Evolutionary conservation across 352 stramenopile species (phyloP).

Genomic region (Pythium plurisporium): DNA sequence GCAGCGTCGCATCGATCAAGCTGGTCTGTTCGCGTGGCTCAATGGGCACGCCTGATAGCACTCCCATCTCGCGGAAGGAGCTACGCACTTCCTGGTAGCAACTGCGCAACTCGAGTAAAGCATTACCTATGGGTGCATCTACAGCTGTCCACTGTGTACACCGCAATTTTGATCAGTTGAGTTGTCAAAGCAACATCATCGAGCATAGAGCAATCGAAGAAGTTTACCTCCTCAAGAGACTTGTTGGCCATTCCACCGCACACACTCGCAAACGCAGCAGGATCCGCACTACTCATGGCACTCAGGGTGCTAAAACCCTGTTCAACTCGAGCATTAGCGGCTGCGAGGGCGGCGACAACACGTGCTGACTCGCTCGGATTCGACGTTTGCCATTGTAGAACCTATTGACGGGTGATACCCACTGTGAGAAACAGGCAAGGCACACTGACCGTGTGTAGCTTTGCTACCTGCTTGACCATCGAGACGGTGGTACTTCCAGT

Average conservation of each 20-base stretch:
- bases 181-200: neutral
- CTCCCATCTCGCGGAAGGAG: constrained; percentile 90
- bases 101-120: constrained; percentile 56
- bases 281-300: neutral
- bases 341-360: constrained; percentile 32
- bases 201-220: neutral
- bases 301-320: constrained; percentile 15
- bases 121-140: constrained; percentile 28
- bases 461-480: constrained; percentile 77
- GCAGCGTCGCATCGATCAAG: constrained; percentile 91
- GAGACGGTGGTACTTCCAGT: constrained; percentile 89
- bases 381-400: constrained; percentile 32
- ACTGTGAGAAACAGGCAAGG: neutral
- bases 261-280: neutral
- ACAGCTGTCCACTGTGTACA: constrained; percentile 40
- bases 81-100: constrained; percentile 74
- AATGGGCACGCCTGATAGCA: constrained; percentile 86
- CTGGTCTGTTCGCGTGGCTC: constrained; percentile 90
- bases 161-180: neutral
- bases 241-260: constrained; percentile 6
- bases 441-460: neutral
- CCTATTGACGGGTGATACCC: too few relatives aligned
- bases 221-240: constrained; percentile 8
- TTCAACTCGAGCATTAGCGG: constrained; percentile 36
- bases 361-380: constrained; percentile 27